phyloP scores from a whole-genome alignment of 2,329 filamentous ascomycete species.

The Zopfia rhizophila region DNA sequence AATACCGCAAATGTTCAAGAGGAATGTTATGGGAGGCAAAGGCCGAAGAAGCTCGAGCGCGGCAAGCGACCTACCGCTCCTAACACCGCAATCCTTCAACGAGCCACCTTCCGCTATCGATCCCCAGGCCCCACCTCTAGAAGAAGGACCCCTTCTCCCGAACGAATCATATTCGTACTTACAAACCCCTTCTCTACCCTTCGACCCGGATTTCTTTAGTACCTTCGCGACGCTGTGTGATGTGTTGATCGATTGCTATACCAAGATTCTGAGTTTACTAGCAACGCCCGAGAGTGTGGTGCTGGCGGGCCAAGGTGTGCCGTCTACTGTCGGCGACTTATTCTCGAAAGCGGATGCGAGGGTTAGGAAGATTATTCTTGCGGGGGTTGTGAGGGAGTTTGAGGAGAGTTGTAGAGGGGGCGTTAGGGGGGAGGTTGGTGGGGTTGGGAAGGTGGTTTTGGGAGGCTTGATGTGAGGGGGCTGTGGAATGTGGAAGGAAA shows the following conservation, averaged over 20 bases:
- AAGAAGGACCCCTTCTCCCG: constrained; percentile 45
- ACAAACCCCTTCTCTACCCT: constrained; percentile 90
- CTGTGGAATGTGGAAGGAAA: no score
- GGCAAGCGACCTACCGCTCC: constrained; percentile 67
- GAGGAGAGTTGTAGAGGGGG: constrained; percentile 84
- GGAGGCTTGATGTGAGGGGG: constrained; percentile 79
- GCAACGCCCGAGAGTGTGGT: constrained; percentile 68
- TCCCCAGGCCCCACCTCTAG: constrained; percentile 43
- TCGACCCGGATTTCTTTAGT: constrained; percentile 97
- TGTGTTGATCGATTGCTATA: constrained; percentile 92
- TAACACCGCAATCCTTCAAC: constrained; percentile 28
- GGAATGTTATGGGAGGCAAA: constrained; percentile 50
- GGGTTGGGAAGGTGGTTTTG: constrained; percentile 87
- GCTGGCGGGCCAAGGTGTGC: constrained; percentile 36
- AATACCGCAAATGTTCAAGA: constrained; percentile 67
- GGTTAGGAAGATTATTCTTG: constrained; percentile 88
- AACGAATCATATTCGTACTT: constrained; percentile 91
- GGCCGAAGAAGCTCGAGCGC: constrained; percentile 67
- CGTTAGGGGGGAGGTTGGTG: constrained; percentile 82
- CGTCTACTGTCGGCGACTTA: constrained; percentile 73
- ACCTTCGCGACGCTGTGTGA: constrained; percentile 97
- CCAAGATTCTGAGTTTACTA: constrained; percentile 78
- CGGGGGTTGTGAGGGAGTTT: constrained; percentile 89
- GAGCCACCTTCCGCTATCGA: constrained; percentile 34
- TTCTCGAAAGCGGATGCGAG: constrained; percentile 90